Evolutionary conservation across 1,284 basidiomycete genomes (phyloP).

Genomic region (Paramarasmius palmivorus): DNA sequence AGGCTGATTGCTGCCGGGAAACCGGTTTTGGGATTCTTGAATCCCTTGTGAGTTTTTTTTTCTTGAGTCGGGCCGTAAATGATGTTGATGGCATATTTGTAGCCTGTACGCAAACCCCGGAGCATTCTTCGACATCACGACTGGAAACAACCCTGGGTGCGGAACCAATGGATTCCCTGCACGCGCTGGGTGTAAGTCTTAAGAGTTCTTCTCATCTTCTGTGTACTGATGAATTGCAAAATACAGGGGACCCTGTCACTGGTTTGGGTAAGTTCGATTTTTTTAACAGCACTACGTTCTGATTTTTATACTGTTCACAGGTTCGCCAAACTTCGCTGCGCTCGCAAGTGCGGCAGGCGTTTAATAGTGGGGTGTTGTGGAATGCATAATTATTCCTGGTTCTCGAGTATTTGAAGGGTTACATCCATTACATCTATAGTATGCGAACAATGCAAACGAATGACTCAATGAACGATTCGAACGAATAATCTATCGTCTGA

Average conservation of each 20-base stretch:
- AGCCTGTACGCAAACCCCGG: conserved; percentile 30
- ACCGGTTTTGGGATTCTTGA: conserved; percentile 41
- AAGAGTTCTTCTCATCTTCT: not conserved
- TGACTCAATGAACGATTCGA: not conserved
- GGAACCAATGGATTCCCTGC: conserved; percentile 18
- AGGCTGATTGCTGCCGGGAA: conserved; percentile 32
- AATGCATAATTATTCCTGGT: not conserved
- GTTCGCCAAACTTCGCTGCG: conserved; percentile 31
- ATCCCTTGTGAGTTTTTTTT: conserved; percentile 36
- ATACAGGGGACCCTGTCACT: conserved; percentile 27
- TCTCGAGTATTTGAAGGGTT: not conserved
- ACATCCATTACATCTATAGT: not conserved
- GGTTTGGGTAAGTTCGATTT: conserved; percentile 29
- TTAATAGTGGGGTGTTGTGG: not conserved
- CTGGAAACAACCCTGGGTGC: conserved; percentile 19
- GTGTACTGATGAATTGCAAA: not conserved
- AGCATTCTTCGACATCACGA: conserved; percentile 31
- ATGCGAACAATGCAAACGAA: not conserved
- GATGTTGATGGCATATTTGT: not conserved
- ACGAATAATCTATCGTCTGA: not conserved
- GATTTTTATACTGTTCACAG: too few species aligned
- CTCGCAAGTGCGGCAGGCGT: conserved; percentile 27
- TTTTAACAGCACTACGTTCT: too few species aligned
- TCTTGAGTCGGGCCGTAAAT: not conserved
- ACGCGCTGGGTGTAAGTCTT: conserved; percentile 10